These are phyloP conservation scores for Tephrocybe rancida DNA, from an alignment of 768 basidiomycete genomes.

Conservation along the genomic window DNA sequence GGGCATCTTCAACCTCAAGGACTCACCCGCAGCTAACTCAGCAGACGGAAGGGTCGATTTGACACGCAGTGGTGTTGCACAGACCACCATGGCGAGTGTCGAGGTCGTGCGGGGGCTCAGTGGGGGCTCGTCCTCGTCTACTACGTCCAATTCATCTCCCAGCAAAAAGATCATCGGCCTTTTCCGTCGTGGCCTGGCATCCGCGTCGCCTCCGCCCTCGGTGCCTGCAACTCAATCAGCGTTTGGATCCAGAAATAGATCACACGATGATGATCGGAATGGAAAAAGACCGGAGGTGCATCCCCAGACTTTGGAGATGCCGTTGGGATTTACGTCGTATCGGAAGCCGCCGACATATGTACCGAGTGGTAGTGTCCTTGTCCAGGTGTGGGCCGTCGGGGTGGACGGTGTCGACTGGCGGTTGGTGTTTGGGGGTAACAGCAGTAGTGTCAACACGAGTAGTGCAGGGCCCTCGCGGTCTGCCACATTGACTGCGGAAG, in stretches of 20 bases:
- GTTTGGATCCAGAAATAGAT: slow-evolving; percentile 11
- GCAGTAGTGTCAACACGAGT: not conserved
- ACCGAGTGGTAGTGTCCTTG: slow-evolving; percentile 66
- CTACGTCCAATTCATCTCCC: slow-evolving; percentile 14
- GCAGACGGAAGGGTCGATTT: slow-evolving; percentile 66
- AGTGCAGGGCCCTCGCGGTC: slow-evolving; percentile 9
- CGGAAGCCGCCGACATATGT: slow-evolving; percentile 76
- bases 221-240: slow-evolving; percentile 9
- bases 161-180: slow-evolving; percentile 18
- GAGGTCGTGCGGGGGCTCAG: slow-evolving; percentile 69
- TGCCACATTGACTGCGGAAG: not conserved
- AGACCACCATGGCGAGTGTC: slow-evolving; percentile 88
- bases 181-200: slow-evolving; percentile 18
- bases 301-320: slow-evolving; percentile 12
- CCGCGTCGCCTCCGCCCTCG: slow-evolving; percentile 11
- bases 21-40: slow-evolving; percentile 20
- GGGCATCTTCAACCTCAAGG: slow-evolving; percentile 15
- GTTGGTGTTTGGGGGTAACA: slow-evolving; percentile 48
- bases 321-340: slow-evolving; percentile 71
- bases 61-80: slow-evolving; percentile 75
- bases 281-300: slow-evolving; percentile 5
- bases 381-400: slow-evolving; percentile 91
- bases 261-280: slow-evolving; percentile 19
- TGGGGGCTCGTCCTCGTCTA: slow-evolving; percentile 13
- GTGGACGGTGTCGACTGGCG: slow-evolving; percentile 75